Conservation (phyloP, 2,329 filamentous ascomycete species). For the Macroventuria anomochaeta region DNA sequence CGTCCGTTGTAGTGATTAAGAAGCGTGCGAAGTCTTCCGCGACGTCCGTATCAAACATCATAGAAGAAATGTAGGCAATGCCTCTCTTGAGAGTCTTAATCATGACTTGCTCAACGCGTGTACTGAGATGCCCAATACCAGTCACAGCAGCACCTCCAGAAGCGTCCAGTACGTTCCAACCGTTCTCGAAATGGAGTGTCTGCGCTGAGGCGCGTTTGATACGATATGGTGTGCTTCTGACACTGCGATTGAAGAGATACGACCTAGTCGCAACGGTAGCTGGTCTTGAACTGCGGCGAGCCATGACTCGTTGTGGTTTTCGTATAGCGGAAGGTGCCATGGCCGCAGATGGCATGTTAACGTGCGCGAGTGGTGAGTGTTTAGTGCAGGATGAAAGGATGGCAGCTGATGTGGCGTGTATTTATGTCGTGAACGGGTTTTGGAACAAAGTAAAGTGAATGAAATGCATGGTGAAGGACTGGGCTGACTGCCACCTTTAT, state of each 20-base stretch:
- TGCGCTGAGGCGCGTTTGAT: slow-evolving; percentile 56
- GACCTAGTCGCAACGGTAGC: not conserved
- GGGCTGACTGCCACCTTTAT: slow-evolving; percentile 11
- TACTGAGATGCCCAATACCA: slow-evolving; percentile 72
- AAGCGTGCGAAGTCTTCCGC: slow-evolving; percentile 61
- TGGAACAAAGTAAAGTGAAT: not conserved
- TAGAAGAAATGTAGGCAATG: slow-evolving; percentile 65
- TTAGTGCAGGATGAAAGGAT: not conserved
- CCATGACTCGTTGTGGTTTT: slow-evolving; percentile 15
- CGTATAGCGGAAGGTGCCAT: slow-evolving; percentile 14
- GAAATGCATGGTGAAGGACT: not conserved
- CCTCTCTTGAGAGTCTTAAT: slow-evolving; percentile 62
- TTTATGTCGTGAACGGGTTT: not conserved
- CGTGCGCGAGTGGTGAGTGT: not conserved
- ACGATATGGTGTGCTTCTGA: slow-evolving; percentile 57
- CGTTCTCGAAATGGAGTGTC: slow-evolving; percentile 58
- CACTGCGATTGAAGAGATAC: slow-evolving; percentile 59
- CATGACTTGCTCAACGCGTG: slow-evolving; percentile 66
- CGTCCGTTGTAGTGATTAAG: slow-evolving; percentile 59
- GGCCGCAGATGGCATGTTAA: slow-evolving; percentile 8
- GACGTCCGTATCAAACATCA: slow-evolving; percentile 63
- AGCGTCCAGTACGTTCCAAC: slow-evolving; percentile 69
- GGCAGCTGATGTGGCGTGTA: not conserved
- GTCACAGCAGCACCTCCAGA: slow-evolving; percentile 76
- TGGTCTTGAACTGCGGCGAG: slow-evolving; percentile 10